Evolutionary conservation across 164 flowering plant genomes (phyloP).

Genomic region (Macadamia integrifolia): DNA sequence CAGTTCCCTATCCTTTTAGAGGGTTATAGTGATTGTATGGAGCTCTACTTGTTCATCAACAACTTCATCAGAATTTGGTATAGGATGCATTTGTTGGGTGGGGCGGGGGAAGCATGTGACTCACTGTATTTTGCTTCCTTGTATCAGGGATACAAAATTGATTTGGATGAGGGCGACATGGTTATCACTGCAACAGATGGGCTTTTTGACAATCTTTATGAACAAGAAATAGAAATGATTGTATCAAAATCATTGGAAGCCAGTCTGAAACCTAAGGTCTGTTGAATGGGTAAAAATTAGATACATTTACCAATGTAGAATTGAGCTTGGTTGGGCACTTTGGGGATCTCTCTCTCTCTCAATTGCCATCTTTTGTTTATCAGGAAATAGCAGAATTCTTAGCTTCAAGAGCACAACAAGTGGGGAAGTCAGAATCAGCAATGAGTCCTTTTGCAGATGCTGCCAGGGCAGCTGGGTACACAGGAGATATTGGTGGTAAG

Average conservation of each 20-base stretch:
- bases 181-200: slow-evolving; percentile 80
- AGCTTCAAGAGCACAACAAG: slow-evolving; percentile 58
- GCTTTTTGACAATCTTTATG: slow-evolving; percentile 77
- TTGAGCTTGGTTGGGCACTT: no score
- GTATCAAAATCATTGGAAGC: slow-evolving; percentile 44
- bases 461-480: slow-evolving; percentile 77
- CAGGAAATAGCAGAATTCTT: slow-evolving; percentile 68
- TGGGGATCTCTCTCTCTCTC: not conserved
- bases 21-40: not conserved
- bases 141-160: slow-evolving; percentile 49
- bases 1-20: not conserved
- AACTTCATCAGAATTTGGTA: not conserved
- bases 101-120: no score
- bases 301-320: no score
- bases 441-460: slow-evolving; percentile 84
- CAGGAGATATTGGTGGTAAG: slow-evolving; percentile 63
- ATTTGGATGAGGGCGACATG: slow-evolving; percentile 68
- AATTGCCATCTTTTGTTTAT: not conserved
- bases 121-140: not conserved
- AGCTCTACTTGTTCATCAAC: not conserved
- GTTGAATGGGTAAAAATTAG: no score
- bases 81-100: not conserved
- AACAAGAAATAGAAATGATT: slow-evolving; percentile 53
- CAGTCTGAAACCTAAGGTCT: slow-evolving; percentile 46
- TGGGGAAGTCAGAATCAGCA: slow-evolving; percentile 39